These are phyloP conservation scores for Lodderomyces orthopsilosis DNA, from an alignment of 1,139 yeast species.

Conservation along the genomic window DNA sequence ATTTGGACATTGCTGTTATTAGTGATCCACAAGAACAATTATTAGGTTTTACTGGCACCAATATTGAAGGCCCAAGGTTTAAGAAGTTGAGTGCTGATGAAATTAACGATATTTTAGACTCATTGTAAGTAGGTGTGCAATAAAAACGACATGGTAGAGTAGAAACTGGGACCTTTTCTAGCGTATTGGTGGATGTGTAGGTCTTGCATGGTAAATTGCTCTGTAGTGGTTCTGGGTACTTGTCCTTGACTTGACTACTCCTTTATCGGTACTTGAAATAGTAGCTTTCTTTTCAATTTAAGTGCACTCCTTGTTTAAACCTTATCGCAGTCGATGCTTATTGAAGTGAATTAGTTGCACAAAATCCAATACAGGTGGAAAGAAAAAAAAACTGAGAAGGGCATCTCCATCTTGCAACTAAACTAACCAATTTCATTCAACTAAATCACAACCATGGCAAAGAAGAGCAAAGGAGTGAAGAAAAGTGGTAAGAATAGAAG, in stretches of 20 bases:
- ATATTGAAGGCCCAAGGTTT: slow-evolving; percentile 80
- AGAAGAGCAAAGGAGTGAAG: slow-evolving; percentile 5
- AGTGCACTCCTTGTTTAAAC: no score
- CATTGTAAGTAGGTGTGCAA: slow-evolving; percentile 47
- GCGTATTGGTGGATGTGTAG: no score
- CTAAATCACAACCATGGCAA: slow-evolving; percentile 4
- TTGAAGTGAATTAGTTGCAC: background rate
- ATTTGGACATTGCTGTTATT: slow-evolving; percentile 87
- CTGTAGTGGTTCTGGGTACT: no score
- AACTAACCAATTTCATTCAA: background rate
- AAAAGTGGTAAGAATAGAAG: slow-evolving; percentile 22
- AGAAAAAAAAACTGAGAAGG: slow-evolving; percentile 1
- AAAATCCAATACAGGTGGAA: background rate
- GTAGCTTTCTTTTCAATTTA: no score
- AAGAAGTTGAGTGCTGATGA: slow-evolving; percentile 84
- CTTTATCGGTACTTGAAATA: no score
- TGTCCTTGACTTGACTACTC: no score
- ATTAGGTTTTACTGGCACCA: slow-evolving; percentile 86
- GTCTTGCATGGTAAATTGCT: background rate
- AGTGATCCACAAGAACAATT: slow-evolving; percentile 80
- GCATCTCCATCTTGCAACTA: background rate
- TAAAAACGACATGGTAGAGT: background rate
- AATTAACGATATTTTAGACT: slow-evolving; percentile 91
- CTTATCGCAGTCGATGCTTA: no score
- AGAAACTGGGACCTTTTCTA: no score